Conservation (phyloP, 2,329 filamentous ascomycete genomes). For the Neoascochyta sp. region DNA sequence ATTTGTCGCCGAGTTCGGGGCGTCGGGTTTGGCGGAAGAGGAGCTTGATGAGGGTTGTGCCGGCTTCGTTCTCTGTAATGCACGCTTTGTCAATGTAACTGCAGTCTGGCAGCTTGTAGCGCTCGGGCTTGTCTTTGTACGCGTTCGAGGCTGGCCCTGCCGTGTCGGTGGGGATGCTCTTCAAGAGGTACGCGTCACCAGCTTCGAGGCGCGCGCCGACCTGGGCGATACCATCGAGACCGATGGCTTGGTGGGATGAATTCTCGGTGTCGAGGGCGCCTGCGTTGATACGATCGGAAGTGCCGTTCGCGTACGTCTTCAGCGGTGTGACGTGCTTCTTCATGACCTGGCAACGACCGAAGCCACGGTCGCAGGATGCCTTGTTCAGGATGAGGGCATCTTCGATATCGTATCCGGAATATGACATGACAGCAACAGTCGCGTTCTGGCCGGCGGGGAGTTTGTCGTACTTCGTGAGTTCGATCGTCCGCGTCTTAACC, state of each 20-base stretch:
- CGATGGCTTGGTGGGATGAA: conserved; percentile 63
- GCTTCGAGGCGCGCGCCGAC: conserved; percentile 75
- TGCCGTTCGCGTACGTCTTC: conserved; percentile 82
- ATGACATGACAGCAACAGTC: conserved; percentile 98
- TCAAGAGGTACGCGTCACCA: conserved; percentile 87
- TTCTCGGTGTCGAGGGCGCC: conserved; percentile 47
- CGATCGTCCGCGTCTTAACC: conserved; percentile 95
- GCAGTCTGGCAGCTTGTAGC: conserved; percentile 79
- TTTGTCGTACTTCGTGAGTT: conserved; percentile 95
- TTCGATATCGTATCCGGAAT: conserved; percentile 98
- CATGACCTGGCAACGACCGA: conserved; percentile 97
- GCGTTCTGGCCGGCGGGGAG: conserved; percentile 95
- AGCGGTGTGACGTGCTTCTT: conserved; percentile 85
- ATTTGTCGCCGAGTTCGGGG: conserved; percentile 96
- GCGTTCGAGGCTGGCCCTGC: conserved; percentile 65
- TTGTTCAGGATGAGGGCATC: conserved; percentile 97
- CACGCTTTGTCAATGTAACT: conserved; percentile 96
- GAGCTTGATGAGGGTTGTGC: conserved; percentile 84
- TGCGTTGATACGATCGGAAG: conserved; percentile 53
- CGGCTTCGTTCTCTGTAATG: conserved; percentile 80
- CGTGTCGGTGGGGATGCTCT: conserved; percentile 77
- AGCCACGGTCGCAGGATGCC: conserved; percentile 89
- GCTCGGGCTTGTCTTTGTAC: conserved; percentile 63
- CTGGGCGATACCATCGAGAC: conserved; percentile 81
- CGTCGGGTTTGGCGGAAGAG: conserved; percentile 93